Evolutionary conservation across 1,284 basidiomycete genomes (phyloP), one percentile per base, ranked within the genome.

Genomic region (Apiotrichum brassicae): DNA sequence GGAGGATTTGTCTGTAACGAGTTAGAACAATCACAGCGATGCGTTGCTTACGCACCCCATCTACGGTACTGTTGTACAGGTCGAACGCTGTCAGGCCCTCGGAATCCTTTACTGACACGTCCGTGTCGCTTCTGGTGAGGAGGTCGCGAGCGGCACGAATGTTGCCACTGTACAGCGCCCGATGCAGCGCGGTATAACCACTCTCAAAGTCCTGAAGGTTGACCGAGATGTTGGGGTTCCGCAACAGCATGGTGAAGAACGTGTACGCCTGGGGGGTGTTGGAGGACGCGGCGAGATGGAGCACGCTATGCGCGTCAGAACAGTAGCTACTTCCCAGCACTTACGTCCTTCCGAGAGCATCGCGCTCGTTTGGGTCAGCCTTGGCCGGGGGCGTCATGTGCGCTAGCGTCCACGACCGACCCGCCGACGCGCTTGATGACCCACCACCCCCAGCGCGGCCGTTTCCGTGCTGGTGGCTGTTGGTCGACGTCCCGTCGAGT

Each of bases 61-160:
- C 80, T 26, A 95, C 76, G 0, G 90, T 94, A 4, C 85, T 84
- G 64, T 97, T 97, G 75, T 92, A 97, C 23, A 98, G 75, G 64
- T 98, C 94, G 58, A 93, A 93, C 0, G 92, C 83, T 0, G 89
- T 91, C 68, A 95, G 85, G 1, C 92, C 94, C 64, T 97, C 94
- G 32, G 77, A 68, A 64, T 98, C 95, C 69, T 90, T 92, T 49
- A 90, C 62, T 1, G 79, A 75, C 0, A 77, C 72, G 63, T 97
- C 90, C 18, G 82, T 82, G 62, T 94, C 89, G 24, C 77, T 62
- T 32, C 84, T 81, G 35, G 92, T 75, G 6, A 98, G 77, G 16
- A 92, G 75, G 39, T 88, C 76, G 9, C 85, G 84, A 73, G 85
- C 88, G 25, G 83, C 82, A 43, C 82, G 76, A 16, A 97, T 65